Conservation (phyloP, 2,329 filamentous ascomycete genomes). For the Aspergillus hortae region DNA sequence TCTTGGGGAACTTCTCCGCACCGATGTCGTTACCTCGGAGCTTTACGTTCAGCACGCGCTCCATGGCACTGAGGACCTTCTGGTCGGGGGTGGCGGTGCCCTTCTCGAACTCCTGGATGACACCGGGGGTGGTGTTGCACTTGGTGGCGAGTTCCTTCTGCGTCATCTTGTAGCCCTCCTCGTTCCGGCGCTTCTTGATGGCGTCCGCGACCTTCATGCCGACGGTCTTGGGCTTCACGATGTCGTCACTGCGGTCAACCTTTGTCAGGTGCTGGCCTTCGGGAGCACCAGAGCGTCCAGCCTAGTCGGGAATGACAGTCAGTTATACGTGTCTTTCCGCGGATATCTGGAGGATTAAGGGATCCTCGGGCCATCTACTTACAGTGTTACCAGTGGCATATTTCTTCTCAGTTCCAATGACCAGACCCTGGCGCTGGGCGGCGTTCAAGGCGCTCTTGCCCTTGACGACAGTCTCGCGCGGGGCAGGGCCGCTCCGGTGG, state of each 20-base stretch:
- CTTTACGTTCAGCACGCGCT: constrained; percentile 83
- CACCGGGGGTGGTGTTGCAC: constrained; percentile 78
- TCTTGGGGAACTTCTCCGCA: constrained; percentile 75
- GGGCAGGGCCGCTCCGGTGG: constrained; percentile 60
- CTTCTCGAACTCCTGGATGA: constrained; percentile 83
- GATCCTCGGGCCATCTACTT: constrained; percentile 41
- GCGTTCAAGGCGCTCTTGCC: constrained; percentile 84
- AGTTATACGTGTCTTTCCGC: background rate
- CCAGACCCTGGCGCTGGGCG: constrained; percentile 72
- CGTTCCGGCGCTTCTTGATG: constrained; percentile 74
- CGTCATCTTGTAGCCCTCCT: constrained; percentile 90
- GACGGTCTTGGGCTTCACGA: constrained; percentile 93
- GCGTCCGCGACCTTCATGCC: constrained; percentile 76
- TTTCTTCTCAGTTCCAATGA: constrained; percentile 92
- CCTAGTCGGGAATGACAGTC: constrained; percentile 27
- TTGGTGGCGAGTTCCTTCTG: constrained; percentile 84
- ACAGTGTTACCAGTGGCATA: constrained; percentile 72
- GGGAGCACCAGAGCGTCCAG: constrained; percentile 44
- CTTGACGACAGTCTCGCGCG: constrained; percentile 84
- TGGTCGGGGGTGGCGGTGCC: constrained; percentile 76
- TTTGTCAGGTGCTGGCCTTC: constrained; percentile 97
- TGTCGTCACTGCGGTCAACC: constrained; percentile 95
- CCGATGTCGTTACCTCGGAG: constrained; percentile 83
- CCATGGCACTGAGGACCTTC: constrained; percentile 73
- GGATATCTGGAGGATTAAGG: background rate